Evolutionary conservation across 306 rosid species (phyloP), one percentile per base, ranked within the genome.

Genomic region (Adenanthera pavonina): DNA sequence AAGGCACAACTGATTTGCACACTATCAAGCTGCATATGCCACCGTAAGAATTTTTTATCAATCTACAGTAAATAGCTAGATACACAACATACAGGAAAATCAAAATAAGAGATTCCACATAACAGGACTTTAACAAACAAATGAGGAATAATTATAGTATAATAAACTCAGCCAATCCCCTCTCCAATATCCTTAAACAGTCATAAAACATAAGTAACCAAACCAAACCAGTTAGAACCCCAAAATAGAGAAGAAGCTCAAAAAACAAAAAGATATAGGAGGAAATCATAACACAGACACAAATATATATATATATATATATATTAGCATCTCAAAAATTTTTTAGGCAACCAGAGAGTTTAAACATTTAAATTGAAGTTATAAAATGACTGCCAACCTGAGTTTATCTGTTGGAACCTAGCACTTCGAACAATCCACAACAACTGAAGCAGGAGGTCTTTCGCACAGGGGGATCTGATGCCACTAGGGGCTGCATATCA

Each of bases 391-490:
- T 66, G 38, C 86, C 68, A 81, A 93, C 97, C 99, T 93, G 91
- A 82, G 72, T 40, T 92, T 73, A 95, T 95, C 94, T 69, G 69
- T 80, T 62, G 77, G 93, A 84, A 81, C 97, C 90, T 33, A 93
- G 49, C 79, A 53, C 80, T 34, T 95, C 99, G 19, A 88, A 88
- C 78, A 95, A 83, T 72, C 99, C 99, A 70, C 99, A 95, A 84
- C 99, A 95, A 89, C 80, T 85, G 81, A 82, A 84, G 85, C 91
- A 86, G 67, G 91, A 87, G 11, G 94, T 76, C 80, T 84, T 93
- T 47, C 62, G 93, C 49, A 49, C 85, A 59, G 80, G 44, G 20
- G 94, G 90, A 60, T 88, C 86, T 30, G 90, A 75, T 74, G 86
- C 77, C 69, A 87, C 74, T 40, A 59, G 78, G 75, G 91, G 90